Conservation (phyloP, 2,329 filamentous ascomycete genomes). For the Nemania abortiva region DNA sequence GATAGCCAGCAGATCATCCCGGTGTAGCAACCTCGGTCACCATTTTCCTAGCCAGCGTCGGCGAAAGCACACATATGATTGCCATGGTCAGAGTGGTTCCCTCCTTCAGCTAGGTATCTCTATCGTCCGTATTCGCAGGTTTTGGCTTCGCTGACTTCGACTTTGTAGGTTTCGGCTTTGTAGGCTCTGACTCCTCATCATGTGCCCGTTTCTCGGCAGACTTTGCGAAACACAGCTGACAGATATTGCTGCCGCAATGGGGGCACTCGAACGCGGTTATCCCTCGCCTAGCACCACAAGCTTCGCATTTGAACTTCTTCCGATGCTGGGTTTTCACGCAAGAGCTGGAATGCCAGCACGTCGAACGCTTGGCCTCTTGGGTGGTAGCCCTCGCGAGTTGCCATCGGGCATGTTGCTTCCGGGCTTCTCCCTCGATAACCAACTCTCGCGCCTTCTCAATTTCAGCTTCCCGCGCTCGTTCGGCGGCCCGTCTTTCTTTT, state of each 20-base stretch:
- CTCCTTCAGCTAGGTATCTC: too few relatives aligned
- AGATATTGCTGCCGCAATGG: conserved; percentile 17
- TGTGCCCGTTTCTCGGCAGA: conserved; percentile 12
- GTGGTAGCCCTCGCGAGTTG: conserved; percentile 2
- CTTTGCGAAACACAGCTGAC: conserved; percentile 16
- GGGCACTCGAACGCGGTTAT: conserved; percentile 22
- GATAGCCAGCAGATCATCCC: too few relatives aligned
- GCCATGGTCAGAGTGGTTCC: too few relatives aligned
- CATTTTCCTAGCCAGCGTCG: too few relatives aligned
- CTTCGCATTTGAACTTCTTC: conserved; percentile 25
- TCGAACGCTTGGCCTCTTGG: background rate
- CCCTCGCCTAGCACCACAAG: conserved; percentile 20
- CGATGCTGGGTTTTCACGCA: conserved; percentile 7
- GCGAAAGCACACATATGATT: too few relatives aligned
- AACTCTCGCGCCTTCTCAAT: conserved; percentile 20
- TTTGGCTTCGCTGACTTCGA: too few relatives aligned
- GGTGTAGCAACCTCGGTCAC: too few relatives aligned
- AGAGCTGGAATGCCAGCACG: conserved; percentile 25
- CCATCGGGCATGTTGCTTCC: conserved; percentile 40
- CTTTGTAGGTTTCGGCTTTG: background rate
- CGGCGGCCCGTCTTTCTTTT: too few relatives aligned
- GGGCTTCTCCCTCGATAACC: conserved; percentile 25
- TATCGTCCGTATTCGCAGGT: too few relatives aligned
- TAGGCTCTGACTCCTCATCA: background rate
- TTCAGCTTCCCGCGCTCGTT: conserved; percentile 25